Evolutionary conservation across 2,329 filamentous ascomycete species (phyloP).

Genomic region (Rhexocercosporidium sp.): DNA sequence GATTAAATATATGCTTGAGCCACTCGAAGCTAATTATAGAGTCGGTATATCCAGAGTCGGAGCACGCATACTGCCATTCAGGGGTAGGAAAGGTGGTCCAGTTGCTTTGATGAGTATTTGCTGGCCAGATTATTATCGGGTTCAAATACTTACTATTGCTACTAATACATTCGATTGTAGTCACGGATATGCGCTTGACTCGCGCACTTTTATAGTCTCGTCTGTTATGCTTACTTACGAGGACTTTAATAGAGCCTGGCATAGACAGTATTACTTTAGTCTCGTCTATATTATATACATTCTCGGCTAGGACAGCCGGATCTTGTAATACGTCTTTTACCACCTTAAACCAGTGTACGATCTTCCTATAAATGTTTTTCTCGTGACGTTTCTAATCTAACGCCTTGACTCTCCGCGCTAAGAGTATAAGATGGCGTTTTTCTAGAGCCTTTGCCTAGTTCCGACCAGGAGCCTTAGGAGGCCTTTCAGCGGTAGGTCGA

Average conservation of each 20-base stretch:
- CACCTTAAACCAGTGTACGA: slow-evolving; percentile 42
- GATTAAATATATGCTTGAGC: slow-evolving; percentile 44
- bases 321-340: slow-evolving; percentile 36
- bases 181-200: slow-evolving; percentile 35
- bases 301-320: slow-evolving; percentile 22
- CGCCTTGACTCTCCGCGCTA: slow-evolving; percentile 24
- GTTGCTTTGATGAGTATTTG: slow-evolving; percentile 36
- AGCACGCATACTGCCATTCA: slow-evolving; percentile 39
- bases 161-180: slow-evolving; percentile 27
- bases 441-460: slow-evolving; percentile 31
- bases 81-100: slow-evolving; percentile 38
- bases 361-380: slow-evolving; percentile 36
- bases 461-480: slow-evolving; percentile 24
- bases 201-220: slow-evolving; percentile 36
- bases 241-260: slow-evolving; percentile 40
- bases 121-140: slow-evolving; percentile 39
- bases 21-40: slow-evolving; percentile 45
- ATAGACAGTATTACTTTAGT: slow-evolving; percentile 37
- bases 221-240: slow-evolving; percentile 38
- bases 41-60: slow-evolving; percentile 37
- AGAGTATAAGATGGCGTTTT: slow-evolving; percentile 31
- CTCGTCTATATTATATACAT: slow-evolving; percentile 34
- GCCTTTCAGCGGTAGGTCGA: slow-evolving; percentile 21
- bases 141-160: slow-evolving; percentile 35
- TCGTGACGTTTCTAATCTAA: slow-evolving; percentile 28